Base-by-base conservation (phyloP, 768 basidiomycete species). In the Saitozyma podzolica region DNA sequence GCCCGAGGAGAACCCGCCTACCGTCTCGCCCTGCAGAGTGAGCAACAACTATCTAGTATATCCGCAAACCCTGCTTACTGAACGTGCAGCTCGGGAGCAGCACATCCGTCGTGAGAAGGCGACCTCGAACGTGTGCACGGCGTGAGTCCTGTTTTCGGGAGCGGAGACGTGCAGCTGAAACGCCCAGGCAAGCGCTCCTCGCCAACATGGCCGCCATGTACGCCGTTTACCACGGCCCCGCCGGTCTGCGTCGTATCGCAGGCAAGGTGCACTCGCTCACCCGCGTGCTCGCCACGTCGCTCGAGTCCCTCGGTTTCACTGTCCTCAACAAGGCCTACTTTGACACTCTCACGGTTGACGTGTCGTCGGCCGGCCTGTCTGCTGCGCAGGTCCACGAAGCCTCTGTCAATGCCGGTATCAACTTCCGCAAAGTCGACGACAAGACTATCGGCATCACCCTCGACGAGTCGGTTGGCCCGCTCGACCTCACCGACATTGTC, bases 141-240 rank as follows among this genome's bases (percentile, higher is more conserved):
- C 90, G 64, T 75, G 57, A 63, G 73, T 74, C 40, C 37, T 19
- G 9, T 19, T 9, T 41, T 9, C 45, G 10, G 37, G 16, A 6
- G 29, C 29, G 17, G 19, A 41, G 29, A 17, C 13, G 47, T 43
- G 11, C 17, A 19, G 17, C 40, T 59, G 29, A 50, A 2, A 29
- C 48, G 13, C 13, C 9, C 37, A 74, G 73, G 68, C 94, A 99
- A 81, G 96, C 92, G 0, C 86, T 99, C 16, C 89, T 99, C 37
- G 96, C 96, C 17, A 99, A 99, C 81, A 97, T 97, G 92, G 92
- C 96, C 17, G 93, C 94, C 42, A 97, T 99, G 95, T 81, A 81
- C 75, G 93, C 93, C 7, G 86, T 97, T 19, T 98, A 96, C 78
- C 96, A 99, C 74, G 96, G 96, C 10, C 90, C 96, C 0, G 84